Percentiles rank a stretch among this genome's conserved stretches.
Conservation (phyloP, 169 alveolate genomes). For the Perkinsus chesapeaki region DNA sequence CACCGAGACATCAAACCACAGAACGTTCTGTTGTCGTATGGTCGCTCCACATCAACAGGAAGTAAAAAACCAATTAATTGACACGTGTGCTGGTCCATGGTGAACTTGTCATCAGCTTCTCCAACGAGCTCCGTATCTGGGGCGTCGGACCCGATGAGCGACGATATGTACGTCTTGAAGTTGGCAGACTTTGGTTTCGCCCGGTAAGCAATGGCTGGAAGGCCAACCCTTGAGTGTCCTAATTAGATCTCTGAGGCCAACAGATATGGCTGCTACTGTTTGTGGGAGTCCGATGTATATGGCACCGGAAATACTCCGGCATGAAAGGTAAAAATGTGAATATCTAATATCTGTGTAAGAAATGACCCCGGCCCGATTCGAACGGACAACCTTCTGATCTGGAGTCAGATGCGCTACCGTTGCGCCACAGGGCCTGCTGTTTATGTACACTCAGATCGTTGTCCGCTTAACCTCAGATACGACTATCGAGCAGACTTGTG, state of each 20-base stretch:
- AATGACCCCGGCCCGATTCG: constrained; percentile 4
- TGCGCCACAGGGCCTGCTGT: not conserved
- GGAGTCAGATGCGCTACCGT: constrained; percentile 6
- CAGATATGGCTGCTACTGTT: constrained; percentile 34
- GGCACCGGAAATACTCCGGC: constrained; percentile 29
- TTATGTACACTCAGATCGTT: not conserved
- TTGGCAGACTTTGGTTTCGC: constrained; percentile 34
- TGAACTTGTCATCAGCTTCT: not conserved
- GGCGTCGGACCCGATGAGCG: not conserved
- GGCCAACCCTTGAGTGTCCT: not conserved
- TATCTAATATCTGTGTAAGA: not conserved
- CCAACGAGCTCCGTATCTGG: not conserved
- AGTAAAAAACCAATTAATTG: not conserved
- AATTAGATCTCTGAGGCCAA: constrained; percentile 17
- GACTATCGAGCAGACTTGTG: not conserved
- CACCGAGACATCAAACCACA: constrained; percentile 27
- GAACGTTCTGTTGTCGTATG: constrained; percentile 10
- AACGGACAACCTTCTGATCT: constrained; percentile 4
- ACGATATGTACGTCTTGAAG: not conserved
- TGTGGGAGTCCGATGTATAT: constrained; percentile 32
- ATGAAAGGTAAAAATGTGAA: not conserved
- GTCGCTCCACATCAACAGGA: not conserved
- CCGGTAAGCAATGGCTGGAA: not conserved
- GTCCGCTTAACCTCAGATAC: not conserved
- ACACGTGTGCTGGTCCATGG: not conserved